Evolutionary conservation across 1,284 basidiomycete species (phyloP).

Genomic region (Xerocomus alliaceus): DNA sequence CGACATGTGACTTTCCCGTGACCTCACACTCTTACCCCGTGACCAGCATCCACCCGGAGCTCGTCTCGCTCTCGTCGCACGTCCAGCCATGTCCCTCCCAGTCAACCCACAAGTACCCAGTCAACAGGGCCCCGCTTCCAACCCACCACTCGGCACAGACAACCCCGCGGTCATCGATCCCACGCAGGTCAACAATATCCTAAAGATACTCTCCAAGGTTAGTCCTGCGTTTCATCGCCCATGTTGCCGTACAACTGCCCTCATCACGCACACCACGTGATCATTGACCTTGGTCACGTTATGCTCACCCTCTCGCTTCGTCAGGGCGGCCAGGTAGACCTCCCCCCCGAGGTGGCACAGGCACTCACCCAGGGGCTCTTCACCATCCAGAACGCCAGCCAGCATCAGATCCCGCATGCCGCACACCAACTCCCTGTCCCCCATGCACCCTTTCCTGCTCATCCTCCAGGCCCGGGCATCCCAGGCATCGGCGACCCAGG

Average conservation of each 20-base stretch:
- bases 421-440: slow-evolving; percentile 31
- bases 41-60: slow-evolving; percentile 34
- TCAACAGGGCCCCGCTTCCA: slow-evolving; percentile 20
- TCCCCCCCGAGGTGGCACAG: slow-evolving; percentile 40
- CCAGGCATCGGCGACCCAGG: slow-evolving; percentile 63
- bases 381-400: slow-evolving; percentile 30
- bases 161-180: slow-evolving; percentile 27
- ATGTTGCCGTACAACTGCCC: background rate
- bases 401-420: slow-evolving; percentile 33
- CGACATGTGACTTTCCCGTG: slow-evolving; percentile 47
- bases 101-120: slow-evolving; percentile 24
- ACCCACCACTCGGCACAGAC: slow-evolving; percentile 15
- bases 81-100: slow-evolving; percentile 23
- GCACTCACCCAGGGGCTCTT: slow-evolving; percentile 40
- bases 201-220: slow-evolving; percentile 43
- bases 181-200: slow-evolving; percentile 34
- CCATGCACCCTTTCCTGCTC: slow-evolving; percentile 18
- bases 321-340: slow-evolving; percentile 38
- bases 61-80: background rate
- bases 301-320: slow-evolving; percentile 1
- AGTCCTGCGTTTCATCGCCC: slow-evolving; percentile 4
- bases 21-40: slow-evolving; percentile 43
- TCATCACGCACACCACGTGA: slow-evolving; percentile 40
- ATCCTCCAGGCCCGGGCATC: slow-evolving; percentile 28
- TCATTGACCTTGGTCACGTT: slow-evolving; percentile 34